Evolutionary conservation across 2,329 filamentous ascomycete genomes (phyloP), one percentile per base, ranked within the genome.

Genomic region (Zelopaecilomyces penicillatus): DNA sequence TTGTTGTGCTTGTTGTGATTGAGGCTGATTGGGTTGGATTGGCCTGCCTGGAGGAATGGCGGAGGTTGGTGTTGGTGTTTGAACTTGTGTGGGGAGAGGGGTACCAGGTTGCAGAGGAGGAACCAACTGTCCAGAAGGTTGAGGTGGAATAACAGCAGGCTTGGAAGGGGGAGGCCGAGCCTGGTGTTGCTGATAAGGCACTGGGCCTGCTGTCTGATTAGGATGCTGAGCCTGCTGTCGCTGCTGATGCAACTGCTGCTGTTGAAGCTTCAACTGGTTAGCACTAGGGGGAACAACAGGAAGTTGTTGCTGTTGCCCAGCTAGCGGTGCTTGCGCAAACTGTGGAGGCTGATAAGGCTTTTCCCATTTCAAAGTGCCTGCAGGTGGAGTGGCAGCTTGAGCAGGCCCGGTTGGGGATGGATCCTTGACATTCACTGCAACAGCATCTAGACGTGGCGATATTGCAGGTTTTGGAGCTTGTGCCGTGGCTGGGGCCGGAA

Each of bases 321-420:
- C 44, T 19, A 54, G 47, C 5, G 57, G 56, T 6, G 54, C 49
- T 26, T 56, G 57, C 37, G 52, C 44, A 19, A 55, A 28, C 8
- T 57, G 56, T 3, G 57, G 58, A 36, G 65, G 65, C 44, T 66
- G 65, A 47, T 68, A 66, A 8, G 66, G 64, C 51, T 65, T 66
- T 51, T 68, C 66, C 66, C 66, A 68, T 44, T 68, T 68, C 12
- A 67, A 46, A 32, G 54, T 47, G 5, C 57, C 57, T 26, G 54
- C 53, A 33, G 51, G 51, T 30, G 57, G 54, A 5, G 56, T 50
- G 4, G 49, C 27, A 30, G 51, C 41, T 36, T 56, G 57, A n/a
- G 54, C 46, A 5, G 54, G 43, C 12, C 50, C 44, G n/a, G 47
- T 60, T 62, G 6, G 55, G 50, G 44, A 60, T 66, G 43, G 52